Conservation (phyloP, 345 rosid genomes). For the Eucalyptus polyanthemos region DNA sequence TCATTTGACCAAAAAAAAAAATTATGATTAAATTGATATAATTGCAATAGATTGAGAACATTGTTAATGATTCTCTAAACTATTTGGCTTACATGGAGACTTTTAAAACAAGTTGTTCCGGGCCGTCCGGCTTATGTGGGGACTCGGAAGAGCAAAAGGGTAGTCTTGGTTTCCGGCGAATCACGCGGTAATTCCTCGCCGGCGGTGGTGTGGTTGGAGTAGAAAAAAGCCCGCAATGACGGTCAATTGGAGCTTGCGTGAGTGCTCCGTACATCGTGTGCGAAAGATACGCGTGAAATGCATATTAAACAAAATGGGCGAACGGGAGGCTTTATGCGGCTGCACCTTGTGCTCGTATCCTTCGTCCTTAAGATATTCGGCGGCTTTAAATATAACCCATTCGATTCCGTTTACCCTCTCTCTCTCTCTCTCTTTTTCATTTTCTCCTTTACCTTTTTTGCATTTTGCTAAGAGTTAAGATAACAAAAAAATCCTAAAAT, state of each 20-base stretch:
- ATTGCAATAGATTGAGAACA: accelerated
- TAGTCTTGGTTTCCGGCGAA: background rate
- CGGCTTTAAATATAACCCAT: background rate
- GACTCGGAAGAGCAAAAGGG: no score
- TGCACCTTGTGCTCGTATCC: background rate
- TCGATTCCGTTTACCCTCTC: background rate
- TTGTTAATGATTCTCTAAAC: no score
- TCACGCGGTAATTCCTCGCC: background rate
- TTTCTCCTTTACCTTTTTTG: background rate
- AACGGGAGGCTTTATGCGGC: background rate
- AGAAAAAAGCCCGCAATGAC: background rate
- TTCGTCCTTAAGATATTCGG: background rate
- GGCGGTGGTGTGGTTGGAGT: background rate
- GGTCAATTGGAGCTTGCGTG: background rate
- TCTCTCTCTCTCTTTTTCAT: background rate
- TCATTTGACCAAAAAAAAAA: no score
- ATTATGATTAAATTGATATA: accelerated
- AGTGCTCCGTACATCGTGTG: background rate
- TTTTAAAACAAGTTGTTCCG: accelerated
- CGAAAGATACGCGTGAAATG: background rate
- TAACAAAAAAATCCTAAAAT: no score
- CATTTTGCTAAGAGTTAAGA: background rate
- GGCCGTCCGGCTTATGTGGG: background rate
- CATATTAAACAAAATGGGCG: background rate
- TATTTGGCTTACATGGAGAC: accelerated